Evolutionary conservation across 139 green algal genomes (phyloP), one percentile per base, ranked within the genome.

Genomic region (Haematococcus lacustris): DNA sequence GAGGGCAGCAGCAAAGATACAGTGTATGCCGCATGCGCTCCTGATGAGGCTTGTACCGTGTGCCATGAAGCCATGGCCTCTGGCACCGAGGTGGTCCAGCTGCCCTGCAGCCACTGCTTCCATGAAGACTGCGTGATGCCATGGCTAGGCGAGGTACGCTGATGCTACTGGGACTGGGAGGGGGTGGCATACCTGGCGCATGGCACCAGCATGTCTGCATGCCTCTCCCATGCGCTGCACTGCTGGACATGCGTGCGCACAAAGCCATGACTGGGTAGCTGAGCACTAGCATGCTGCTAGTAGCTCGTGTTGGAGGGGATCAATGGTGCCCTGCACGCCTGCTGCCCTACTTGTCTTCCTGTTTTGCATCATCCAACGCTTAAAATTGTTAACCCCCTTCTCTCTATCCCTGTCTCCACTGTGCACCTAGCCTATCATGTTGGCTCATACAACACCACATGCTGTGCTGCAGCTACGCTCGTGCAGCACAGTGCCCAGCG

Each of bases 81-180:
- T 2, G 40, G 51, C 26, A 30, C 40, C 0, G 32, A 70, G 43
- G 78, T 80, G 62, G 43, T 83, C 64, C 51, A 83, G 75, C 69
- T 80, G 41, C 75, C 75, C 0, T 80, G 75, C 63, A 28, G 33
- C 38, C 75, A 83, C 57, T 75, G 69, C 73, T 83, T 83, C 66
- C 78, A 83, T 34, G 73, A 80, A 57, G 64, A 69, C 38, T 83
- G 78, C 65, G 66, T 83, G 38, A 17, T 83, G 70, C 75, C 75
- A 30, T 80, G 75, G 75, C 69, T 80, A 32, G 35, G 40, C 38
- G 63, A 76, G 75, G 75, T 80, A 39, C 1, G 74, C 47, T 13
- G 47, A 21, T 13, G 13, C 47, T 13, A 28, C 13, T 13, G 47
- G 21, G 21, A 13, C 47, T 57, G 47, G 47, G 47, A 21, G 13